A percentile compares a stretch with the other conserved stretches of the same genome.
These are phyloP conservation scores for Wallacemonas collosoma DNA, from an alignment of 208 protist species.

Conservation along the genomic window DNA sequence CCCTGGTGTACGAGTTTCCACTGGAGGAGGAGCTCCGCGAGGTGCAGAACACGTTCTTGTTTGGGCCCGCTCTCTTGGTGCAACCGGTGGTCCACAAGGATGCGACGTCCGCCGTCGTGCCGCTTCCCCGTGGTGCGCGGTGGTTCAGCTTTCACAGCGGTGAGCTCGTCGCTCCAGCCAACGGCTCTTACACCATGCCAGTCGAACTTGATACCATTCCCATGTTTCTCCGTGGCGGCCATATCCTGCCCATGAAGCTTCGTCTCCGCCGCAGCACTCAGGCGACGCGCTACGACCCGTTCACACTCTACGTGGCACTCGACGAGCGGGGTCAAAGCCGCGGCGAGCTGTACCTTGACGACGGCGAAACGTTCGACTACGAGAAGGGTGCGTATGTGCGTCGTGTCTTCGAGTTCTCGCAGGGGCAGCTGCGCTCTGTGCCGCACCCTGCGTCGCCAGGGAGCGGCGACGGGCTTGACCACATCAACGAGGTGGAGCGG, in stretches of 20 bases:
- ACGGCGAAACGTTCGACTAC: slow-evolving; percentile 73
- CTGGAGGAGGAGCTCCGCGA: slow-evolving; percentile 73
- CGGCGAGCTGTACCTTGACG: slow-evolving; percentile 81
- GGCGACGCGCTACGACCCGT: slow-evolving; percentile 89
- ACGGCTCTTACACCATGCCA: slow-evolving; percentile 30
- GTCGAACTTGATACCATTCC: slow-evolving; percentile 90
- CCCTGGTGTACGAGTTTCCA: slow-evolving; percentile 96
- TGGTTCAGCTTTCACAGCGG: slow-evolving; percentile 83
- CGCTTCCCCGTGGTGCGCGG: slow-evolving; percentile 65
- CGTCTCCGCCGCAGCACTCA: slow-evolving; percentile 84
- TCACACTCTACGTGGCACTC: slow-evolving; percentile 93
- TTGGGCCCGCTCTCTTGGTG: slow-evolving; percentile 90
- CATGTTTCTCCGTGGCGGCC: slow-evolving; percentile 93
- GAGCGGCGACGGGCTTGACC: slow-evolving; percentile 1
- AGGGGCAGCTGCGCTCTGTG: slow-evolving; percentile 34
- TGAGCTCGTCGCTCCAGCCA: slow-evolving; percentile 21
- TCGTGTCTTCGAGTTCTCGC: slow-evolving; percentile 55
- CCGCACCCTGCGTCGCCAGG: not conserved
- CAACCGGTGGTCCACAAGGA: slow-evolving; percentile 78
- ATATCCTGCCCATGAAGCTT: slow-evolving; percentile 92
- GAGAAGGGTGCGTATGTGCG: slow-evolving; percentile 51
- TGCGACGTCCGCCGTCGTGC: slow-evolving; percentile 49
- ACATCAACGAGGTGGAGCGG: slow-evolving; percentile 60
- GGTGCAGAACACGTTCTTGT: slow-evolving; percentile 92
- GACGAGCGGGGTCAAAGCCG: slow-evolving; percentile 59